These are phyloP conservation scores for Penicillium sp. DNA, from an alignment of 2,329 filamentous ascomycete species.

Conservation along the genomic window DNA sequence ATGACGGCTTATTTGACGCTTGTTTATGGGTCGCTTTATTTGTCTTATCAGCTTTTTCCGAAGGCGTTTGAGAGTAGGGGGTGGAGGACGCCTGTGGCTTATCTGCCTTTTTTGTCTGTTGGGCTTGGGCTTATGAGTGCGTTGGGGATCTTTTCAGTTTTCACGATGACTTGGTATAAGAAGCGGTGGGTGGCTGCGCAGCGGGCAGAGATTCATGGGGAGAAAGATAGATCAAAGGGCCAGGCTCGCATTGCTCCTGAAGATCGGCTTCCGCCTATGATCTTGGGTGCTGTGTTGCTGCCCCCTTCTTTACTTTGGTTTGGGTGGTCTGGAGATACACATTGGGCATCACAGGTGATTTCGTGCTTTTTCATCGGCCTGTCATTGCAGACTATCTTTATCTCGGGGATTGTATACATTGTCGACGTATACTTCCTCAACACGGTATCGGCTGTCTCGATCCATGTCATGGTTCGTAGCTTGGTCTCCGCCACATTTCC, in stretches of 20 bases:
- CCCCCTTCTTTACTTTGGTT: constrained; percentile 49
- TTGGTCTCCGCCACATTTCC: constrained; percentile 32
- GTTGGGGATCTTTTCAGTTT: constrained; percentile 27
- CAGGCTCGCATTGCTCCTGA: constrained; percentile 34
- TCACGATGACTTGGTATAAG: constrained; percentile 34
- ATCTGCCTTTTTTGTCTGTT: constrained; percentile 30
- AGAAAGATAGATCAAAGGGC: background rate
- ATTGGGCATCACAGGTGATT: constrained; percentile 46
- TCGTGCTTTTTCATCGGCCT: constrained; percentile 45
- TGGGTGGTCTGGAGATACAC: constrained; percentile 44
- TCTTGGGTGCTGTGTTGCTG: constrained; percentile 42
- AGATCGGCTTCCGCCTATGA: constrained; percentile 46
- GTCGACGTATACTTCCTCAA: constrained; percentile 38
- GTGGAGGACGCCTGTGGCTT: constrained; percentile 27
- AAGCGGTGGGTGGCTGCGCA: constrained; percentile 17
- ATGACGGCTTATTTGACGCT: constrained; percentile 43
- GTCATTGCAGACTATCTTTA: constrained; percentile 41
- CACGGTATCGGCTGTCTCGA: constrained; percentile 37
- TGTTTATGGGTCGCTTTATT: constrained; percentile 29
- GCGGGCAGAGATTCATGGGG: background rate
- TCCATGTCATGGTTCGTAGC: constrained; percentile 35
- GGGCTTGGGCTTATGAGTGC: constrained; percentile 25
- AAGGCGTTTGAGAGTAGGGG: constrained; percentile 31
- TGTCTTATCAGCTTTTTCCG: constrained; percentile 36
- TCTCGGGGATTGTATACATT: constrained; percentile 39